These are phyloP conservation scores for Collybia sp. DNA, from an alignment of 768 basidiomycete species.

Conservation along the genomic window DNA sequence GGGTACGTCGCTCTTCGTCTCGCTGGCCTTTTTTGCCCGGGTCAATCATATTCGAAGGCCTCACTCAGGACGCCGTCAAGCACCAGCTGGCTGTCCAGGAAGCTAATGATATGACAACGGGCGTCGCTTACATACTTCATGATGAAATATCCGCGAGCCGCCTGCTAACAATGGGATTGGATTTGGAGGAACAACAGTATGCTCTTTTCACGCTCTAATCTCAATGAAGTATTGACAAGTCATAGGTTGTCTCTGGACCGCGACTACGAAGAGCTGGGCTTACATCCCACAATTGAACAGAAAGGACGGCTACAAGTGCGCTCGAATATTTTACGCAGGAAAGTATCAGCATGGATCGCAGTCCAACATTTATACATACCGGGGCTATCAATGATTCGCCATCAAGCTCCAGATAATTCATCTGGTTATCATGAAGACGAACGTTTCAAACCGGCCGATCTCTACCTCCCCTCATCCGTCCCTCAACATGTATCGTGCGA, in stretches of 20 bases:
- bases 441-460: too few relatives aligned
- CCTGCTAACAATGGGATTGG: slow-evolving; percentile 7
- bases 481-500: background rate
- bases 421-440: background rate
- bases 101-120: slow-evolving; percentile 1
- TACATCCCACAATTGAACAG: too few relatives aligned
- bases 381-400: background rate
- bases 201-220: slow-evolving; percentile 10
- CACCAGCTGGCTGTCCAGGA: too few relatives aligned
- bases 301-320: too few relatives aligned
- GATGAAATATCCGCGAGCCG: slow-evolving; percentile 7
- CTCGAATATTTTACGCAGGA: slow-evolving; percentile 5
- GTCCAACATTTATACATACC: slow-evolving; percentile 15
- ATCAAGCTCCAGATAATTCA: background rate
- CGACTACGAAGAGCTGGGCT: too few relatives aligned
- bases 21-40: background rate
- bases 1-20: slow-evolving; percentile 1
- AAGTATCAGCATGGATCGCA: slow-evolving; percentile 9
- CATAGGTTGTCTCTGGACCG: too few relatives aligned
- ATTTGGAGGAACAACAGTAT: too few relatives aligned
- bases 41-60: too few relatives aligned
- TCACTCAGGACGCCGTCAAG: too few relatives aligned
- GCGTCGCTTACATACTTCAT: slow-evolving; percentile 2
- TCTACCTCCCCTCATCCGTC: too few relatives aligned
- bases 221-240: background rate